These are phyloP conservation scores for Naganishia liquefaciens DNA, from an alignment of 1,284 basidiomycete species.

Conservation along the genomic window DNA sequence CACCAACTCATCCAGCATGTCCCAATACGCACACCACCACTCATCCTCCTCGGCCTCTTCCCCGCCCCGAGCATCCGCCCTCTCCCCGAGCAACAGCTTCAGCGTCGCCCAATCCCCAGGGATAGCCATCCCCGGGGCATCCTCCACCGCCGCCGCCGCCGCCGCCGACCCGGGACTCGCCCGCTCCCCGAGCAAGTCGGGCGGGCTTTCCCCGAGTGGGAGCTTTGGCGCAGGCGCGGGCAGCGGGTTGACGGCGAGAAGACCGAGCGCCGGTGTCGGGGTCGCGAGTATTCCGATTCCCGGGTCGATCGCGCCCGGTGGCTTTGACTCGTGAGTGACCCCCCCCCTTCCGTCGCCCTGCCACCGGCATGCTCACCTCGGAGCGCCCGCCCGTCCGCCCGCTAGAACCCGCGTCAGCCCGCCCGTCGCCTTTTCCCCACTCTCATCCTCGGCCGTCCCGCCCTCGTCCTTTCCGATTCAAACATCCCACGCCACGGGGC, in stretches of 20 bases:
- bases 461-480: conserved; percentile 32
- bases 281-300: conserved; percentile 21
- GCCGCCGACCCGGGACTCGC: not conserved
- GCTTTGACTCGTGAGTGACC: conserved; percentile 19
- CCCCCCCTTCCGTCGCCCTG: not conserved
- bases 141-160: not conserved
- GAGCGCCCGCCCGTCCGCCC: too few relatives aligned
- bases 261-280: conserved; percentile 15
- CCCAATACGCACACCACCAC: conserved; percentile 36
- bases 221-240: conserved; percentile 20
- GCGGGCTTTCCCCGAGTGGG: conserved; percentile 23
- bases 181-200: conserved; percentile 19
- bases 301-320: not conserved
- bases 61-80: conserved; percentile 6
- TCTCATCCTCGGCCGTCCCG: conserved; percentile 22
- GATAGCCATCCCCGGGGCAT: conserved; percentile 25
- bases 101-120: conserved; percentile 15
- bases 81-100: conserved; percentile 22
- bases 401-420: conserved; percentile 21
- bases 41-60: conserved; percentile 13
- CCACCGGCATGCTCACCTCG: too few relatives aligned
- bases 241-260: conserved; percentile 12
- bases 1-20: conserved; percentile 38
- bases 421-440: conserved; percentile 23
- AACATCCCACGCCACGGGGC: conserved; percentile 11